phyloP scores from a whole-genome alignment of 768 basidiomycete species.

The Kwoniella mangroviensis region DNA sequence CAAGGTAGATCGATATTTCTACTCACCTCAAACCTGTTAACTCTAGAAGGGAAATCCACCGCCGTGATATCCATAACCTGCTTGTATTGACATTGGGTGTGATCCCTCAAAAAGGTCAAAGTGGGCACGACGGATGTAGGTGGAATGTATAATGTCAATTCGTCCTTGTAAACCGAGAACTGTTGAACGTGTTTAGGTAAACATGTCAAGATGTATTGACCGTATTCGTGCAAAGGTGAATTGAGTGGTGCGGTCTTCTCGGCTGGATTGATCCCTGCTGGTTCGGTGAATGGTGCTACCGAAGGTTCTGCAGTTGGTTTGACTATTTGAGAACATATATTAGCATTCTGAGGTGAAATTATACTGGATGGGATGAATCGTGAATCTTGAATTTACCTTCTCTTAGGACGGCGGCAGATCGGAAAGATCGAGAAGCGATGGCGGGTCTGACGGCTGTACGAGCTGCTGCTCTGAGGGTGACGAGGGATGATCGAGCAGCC shows the following conservation, averaged over 20 bases:
- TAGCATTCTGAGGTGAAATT: conserved; percentile 1
- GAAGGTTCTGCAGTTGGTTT: conserved; percentile 46
- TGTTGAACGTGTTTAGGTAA: conserved; percentile 98
- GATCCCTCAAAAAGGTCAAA: conserved; percentile 90
- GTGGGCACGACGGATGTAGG: conserved; percentile 82
- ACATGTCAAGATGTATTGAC: conserved; percentile 88
- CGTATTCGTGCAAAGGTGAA: conserved; percentile 83
- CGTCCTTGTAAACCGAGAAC: conserved; percentile 95
- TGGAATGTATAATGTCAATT: conserved; percentile 83
- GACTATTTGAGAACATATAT: not conserved
- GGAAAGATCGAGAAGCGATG: conserved; percentile 28
- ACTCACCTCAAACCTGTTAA: conserved; percentile 80
- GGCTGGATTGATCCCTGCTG: conserved; percentile 85
- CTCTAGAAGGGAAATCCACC: conserved; percentile 90
- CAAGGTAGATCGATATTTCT: not conserved
- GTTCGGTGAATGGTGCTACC: conserved; percentile 78
- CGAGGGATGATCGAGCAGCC: conserved; percentile 24
- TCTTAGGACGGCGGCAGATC: conserved; percentile 19
- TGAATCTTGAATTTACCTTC: conserved; percentile 22
- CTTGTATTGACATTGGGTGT: conserved; percentile 94
- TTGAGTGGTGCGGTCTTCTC: conserved; percentile 73
- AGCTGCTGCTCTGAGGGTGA: conserved; percentile 21
- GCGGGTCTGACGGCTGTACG: conserved; percentile 19
- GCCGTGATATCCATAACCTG: conserved; percentile 89
- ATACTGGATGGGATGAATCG: not conserved